Conservation (phyloP, 1,139 yeast species). For the Pichia sp. region DNA sequence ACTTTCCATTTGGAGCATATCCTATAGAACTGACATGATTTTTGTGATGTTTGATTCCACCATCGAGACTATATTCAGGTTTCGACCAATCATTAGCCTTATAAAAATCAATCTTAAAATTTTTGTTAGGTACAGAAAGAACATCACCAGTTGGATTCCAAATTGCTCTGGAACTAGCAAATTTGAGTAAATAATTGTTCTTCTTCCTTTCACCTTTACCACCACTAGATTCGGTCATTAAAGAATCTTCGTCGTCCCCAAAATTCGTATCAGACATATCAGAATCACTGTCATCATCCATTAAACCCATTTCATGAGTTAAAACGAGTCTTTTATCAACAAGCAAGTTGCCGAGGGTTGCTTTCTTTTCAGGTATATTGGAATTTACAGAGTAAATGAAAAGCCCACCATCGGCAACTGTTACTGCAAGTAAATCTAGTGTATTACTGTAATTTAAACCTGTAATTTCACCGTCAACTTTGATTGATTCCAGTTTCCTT, state of each 20-base stretch:
- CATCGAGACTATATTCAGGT: slow-evolving; percentile 17
- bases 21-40: slow-evolving; percentile 42
- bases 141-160: slow-evolving; percentile 62
- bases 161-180: slow-evolving; percentile 34
- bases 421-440: slow-evolving; percentile 53
- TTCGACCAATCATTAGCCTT: slow-evolving; percentile 28
- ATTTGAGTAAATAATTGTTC: slow-evolving; percentile 8
- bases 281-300: slow-evolving; percentile 20
- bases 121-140: slow-evolving; percentile 44
- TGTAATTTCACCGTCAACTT: slow-evolving; percentile 47
- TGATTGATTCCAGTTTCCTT: slow-evolving; percentile 19
- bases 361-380: slow-evolving; percentile 20
- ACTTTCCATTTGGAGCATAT: slow-evolving; percentile 56
- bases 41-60: slow-evolving; percentile 27
- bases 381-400: slow-evolving; percentile 56
- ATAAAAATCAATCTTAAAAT: slow-evolving; percentile 32
- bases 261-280: slow-evolving; percentile 28
- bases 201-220: slow-evolving; percentile 6
- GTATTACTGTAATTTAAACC: slow-evolving; percentile 55
- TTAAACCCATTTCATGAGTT: slow-evolving; percentile 14
- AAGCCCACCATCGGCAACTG: slow-evolving; percentile 62
- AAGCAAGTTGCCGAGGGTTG: slow-evolving; percentile 19
- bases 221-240: slow-evolving; percentile 9
- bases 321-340: slow-evolving; percentile 20
- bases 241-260: slow-evolving; percentile 26